Conservation (phyloP, 257 asterid genomes). For the Phtheirospermum japonicum region DNA sequence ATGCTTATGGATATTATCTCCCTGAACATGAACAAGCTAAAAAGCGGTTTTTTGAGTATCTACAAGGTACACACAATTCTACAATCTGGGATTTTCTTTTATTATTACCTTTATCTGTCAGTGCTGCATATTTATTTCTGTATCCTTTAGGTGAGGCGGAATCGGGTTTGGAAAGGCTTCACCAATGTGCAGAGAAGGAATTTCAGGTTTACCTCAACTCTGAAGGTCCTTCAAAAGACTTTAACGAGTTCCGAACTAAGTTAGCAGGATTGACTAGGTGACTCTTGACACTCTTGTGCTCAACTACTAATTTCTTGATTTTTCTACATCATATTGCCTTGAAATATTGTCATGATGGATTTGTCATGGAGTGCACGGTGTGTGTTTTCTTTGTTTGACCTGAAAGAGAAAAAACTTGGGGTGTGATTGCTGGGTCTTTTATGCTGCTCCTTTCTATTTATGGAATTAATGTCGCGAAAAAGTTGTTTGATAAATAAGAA, state of each 20-base stretch:
- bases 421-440: no score
- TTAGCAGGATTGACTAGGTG: conserved; percentile 94
- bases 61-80: conserved; percentile 60
- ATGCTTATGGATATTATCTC: conserved; percentile 88
- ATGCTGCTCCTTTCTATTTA: no score
- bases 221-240: conserved; percentile 71
- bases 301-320: conserved; percentile 18
- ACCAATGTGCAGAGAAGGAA: conserved; percentile 96
- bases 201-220: conserved; percentile 67
- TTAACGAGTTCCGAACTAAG: conserved; percentile 89
- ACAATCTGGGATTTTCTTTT: conserved; percentile 17
- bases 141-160: conserved; percentile 80
- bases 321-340: conserved; percentile 10
- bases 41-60: conserved; percentile 87
- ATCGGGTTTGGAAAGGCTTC: conserved; percentile 94
- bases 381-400: no score
- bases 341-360: no score
- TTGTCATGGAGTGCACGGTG: no score
- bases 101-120: conserved; percentile 8
- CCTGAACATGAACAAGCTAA: conserved; percentile 76
- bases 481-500: no score
- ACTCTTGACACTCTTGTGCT: not conserved
- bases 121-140: conserved; percentile 24
- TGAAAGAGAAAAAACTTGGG: no score
- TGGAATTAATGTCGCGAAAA: no score